Percentiles rank a stretch among this genome's conserved stretches.
Evolutionary conservation across 2,329 filamentous ascomycete genomes (phyloP).

Genomic region (Aaosphaeria arxii): DNA sequence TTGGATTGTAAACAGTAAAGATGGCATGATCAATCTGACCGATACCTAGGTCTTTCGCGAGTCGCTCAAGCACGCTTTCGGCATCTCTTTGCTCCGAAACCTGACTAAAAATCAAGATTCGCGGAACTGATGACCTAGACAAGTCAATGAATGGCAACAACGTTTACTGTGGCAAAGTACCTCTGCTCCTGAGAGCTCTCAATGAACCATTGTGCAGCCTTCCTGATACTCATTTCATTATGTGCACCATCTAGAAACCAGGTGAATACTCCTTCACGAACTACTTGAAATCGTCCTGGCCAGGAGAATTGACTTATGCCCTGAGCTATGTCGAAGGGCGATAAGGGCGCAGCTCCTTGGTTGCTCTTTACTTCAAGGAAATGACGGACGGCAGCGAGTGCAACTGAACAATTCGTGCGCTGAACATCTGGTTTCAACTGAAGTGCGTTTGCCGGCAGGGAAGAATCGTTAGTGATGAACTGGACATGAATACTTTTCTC

Average conservation of each 20-base stretch:
- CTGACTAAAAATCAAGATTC: constrained; percentile 3
- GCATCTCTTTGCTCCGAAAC: constrained; percentile 1
- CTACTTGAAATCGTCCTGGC: constrained; percentile 11
- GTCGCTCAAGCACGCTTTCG: background rate
- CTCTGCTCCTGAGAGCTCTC: constrained; percentile 2
- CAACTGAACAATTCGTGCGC: constrained; percentile 10
- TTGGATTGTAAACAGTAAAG: constrained; percentile 1
- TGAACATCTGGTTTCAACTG: constrained; percentile 9
- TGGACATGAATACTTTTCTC: constrained; percentile 9
- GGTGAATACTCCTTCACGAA: constrained; percentile 1
- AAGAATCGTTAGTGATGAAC: constrained; percentile 7
- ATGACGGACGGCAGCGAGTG: constrained; percentile 4
- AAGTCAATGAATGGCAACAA: background rate
- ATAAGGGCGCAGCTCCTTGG: background rate
- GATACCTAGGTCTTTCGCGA: background rate
- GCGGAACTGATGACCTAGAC: background rate
- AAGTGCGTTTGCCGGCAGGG: constrained; percentile 5
- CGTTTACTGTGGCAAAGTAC: background rate
- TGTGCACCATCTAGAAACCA: constrained; percentile 16
- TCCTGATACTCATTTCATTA: constrained; percentile 11
- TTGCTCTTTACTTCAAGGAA: constrained; percentile 3
- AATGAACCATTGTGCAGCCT: constrained; percentile 12
- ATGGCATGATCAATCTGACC: constrained; percentile 1
- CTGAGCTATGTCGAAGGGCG: constrained; percentile 2
- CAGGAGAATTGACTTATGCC: constrained; percentile 8